Evolutionary conservation across 306 rosid genomes (phyloP).

Genomic region (Chamaecrista fasciculata): DNA sequence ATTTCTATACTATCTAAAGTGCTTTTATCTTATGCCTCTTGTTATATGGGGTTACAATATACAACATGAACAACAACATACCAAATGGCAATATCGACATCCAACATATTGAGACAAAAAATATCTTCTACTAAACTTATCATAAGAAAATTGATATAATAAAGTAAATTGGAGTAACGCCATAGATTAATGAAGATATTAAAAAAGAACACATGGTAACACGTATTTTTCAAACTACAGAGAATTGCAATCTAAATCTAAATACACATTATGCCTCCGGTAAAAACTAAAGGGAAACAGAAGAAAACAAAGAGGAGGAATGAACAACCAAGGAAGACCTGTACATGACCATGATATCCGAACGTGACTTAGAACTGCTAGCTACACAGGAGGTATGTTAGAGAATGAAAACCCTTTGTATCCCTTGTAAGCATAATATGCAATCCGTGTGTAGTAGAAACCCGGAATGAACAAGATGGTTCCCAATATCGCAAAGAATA

Average conservation of each 20-base stretch:
- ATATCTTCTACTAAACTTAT: background rate
- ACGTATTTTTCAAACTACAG: background rate
- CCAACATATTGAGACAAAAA: background rate
- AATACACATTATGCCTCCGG: conserved; percentile 21
- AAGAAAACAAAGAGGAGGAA: background rate
- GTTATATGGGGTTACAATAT: background rate
- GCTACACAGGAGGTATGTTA: conserved; percentile 81
- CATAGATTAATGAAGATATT: background rate
- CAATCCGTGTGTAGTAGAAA: conserved; percentile 93
- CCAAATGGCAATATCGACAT: background rate
- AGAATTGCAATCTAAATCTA: conserved; percentile 1
- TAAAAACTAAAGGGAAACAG: conserved; percentile 14
- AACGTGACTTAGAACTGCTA: background rate
- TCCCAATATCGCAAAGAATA: conserved; percentile 85
- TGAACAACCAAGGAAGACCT: conserved; percentile 1
- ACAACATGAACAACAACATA: background rate
- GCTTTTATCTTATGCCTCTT: background rate
- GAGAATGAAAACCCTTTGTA: conserved; percentile 96
- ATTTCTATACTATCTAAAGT: background rate
- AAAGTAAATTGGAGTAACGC: background rate
- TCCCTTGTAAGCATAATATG: conserved; percentile 96
- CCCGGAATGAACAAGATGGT: conserved; percentile 89
- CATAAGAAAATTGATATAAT: background rate
- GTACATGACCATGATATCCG: conserved; percentile 21
- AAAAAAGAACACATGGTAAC: conserved; percentile 4